phyloP scores from a whole-genome alignment of 2,329 filamentous ascomycete species.

The Cadophora sp. region DNA sequence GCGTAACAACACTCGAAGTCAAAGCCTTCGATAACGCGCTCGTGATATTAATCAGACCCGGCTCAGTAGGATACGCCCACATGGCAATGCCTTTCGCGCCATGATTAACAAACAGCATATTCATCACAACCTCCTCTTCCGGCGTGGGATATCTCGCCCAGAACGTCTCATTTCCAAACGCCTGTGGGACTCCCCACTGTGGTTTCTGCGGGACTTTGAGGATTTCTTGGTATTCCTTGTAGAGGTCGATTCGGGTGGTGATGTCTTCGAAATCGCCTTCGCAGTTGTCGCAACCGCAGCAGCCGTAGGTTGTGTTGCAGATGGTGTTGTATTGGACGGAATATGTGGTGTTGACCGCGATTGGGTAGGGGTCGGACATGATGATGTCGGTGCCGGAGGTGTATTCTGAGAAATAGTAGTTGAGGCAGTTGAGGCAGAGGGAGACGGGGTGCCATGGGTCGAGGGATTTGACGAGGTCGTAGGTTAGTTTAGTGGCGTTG shows the following conservation, averaged over 20 bases:
- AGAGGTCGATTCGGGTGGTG: slow-evolving; percentile 49
- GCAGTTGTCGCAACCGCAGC: slow-evolving; percentile 59
- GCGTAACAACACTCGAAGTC: slow-evolving; percentile 43
- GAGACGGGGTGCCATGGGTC: slow-evolving; percentile 59
- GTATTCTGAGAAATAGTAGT: slow-evolving; percentile 57
- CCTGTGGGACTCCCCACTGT: slow-evolving; percentile 57
- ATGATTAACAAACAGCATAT: slow-evolving; percentile 54
- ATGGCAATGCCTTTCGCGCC: slow-evolving; percentile 53
- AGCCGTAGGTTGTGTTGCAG: slow-evolving; percentile 57
- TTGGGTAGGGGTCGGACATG: slow-evolving; percentile 56
- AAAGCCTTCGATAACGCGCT: slow-evolving; percentile 48
- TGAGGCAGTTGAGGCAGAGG: slow-evolving; percentile 57
- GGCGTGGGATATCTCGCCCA: slow-evolving; percentile 54
- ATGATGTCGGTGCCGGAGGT: slow-evolving; percentile 57
- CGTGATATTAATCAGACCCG: slow-evolving; percentile 38
- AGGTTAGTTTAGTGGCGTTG: slow-evolving; percentile 51
- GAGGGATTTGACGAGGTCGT: slow-evolving; percentile 50
- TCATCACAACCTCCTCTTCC: slow-evolving; percentile 55
- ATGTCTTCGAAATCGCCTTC: slow-evolving; percentile 40
- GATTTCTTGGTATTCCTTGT: slow-evolving; percentile 48
- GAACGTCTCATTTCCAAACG: slow-evolving; percentile 54
- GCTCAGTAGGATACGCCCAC: slow-evolving; percentile 53
- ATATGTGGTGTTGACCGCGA: slow-evolving; percentile 54
- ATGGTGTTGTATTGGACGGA: slow-evolving; percentile 52
- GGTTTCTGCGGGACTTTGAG: slow-evolving; percentile 48